These are phyloP conservation scores for Beta corolliflora DNA, from an alignment of 179 eudicot species.

Conservation along the genomic window DNA sequence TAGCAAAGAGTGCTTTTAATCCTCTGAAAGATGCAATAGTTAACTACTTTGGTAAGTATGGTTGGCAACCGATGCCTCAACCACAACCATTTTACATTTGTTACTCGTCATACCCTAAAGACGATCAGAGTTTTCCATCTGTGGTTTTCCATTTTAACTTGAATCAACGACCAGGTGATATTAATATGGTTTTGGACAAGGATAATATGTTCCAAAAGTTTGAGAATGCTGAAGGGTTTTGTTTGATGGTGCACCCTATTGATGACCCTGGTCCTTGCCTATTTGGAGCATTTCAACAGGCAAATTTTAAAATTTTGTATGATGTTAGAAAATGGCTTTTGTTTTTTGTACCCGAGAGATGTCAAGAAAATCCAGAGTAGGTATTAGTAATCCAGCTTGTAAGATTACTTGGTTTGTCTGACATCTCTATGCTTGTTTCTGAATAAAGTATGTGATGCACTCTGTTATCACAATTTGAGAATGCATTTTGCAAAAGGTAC, in stretches of 20 bases:
- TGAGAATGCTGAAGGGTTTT: background rate
- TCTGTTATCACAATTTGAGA: too few relatives aligned
- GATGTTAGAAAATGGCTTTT: background rate
- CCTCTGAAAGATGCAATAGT: background rate
- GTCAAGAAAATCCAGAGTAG: background rate
- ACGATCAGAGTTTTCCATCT: background rate
- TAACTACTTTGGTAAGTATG: background rate
- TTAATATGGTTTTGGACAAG: slow-evolving; percentile 13
- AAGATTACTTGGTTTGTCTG: too few relatives aligned
- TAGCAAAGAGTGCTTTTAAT: background rate
- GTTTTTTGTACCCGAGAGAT: slow-evolving; percentile 23
- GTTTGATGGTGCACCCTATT: background rate
- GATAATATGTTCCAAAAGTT: background rate
- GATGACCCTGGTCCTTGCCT: slow-evolving; percentile 4
- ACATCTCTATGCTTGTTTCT: too few relatives aligned
- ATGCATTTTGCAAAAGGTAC: too few relatives aligned
- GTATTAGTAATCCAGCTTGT: too few relatives aligned
- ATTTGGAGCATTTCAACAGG: slow-evolving; percentile 21
- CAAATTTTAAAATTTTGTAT: slow-evolving; percentile 2
- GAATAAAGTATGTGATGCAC: too few relatives aligned
- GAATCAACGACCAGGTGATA: background rate
- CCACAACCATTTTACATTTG: background rate
- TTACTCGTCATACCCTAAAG: background rate
- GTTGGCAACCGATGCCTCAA: background rate
- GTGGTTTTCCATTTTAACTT: slow-evolving; percentile 5